Conservation (phyloP, 2,329 filamentous ascomycete species). For the Hypoxylon sp. region DNA sequence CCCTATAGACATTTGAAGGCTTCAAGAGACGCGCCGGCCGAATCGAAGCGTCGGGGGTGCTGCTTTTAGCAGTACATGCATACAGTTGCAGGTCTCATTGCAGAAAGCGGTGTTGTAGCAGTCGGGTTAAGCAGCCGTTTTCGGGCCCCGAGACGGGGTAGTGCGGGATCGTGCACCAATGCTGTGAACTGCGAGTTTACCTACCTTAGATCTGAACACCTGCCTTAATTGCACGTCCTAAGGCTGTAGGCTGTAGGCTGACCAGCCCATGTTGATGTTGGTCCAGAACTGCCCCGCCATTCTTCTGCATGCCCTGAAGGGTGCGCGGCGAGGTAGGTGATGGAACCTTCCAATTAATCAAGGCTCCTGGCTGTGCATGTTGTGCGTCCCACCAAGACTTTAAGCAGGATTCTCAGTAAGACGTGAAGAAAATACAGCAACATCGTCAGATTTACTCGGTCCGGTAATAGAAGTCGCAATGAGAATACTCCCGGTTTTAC, state of each 20-base stretch:
- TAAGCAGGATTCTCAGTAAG: not conserved
- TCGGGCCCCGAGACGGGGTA: slow-evolving; percentile 15
- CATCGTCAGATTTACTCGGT: not conserved
- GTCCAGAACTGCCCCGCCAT: not conserved
- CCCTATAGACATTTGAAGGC: not conserved
- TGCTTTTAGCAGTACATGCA: slow-evolving; percentile 14
- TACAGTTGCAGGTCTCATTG: slow-evolving; percentile 18
- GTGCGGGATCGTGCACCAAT: not conserved
- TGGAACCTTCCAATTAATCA: slow-evolving; percentile 26
- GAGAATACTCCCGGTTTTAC: not conserved
- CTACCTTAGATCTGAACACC: not conserved
- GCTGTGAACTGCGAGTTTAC: slow-evolving; percentile 3
- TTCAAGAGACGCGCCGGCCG: not conserved
- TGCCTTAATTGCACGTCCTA: slow-evolving; percentile 3
- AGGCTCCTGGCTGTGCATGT: not conserved
- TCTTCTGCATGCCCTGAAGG: not conserved
- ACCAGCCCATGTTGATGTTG: not conserved
- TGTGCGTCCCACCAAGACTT: slow-evolving; percentile 2
- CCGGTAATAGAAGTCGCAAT: not conserved
- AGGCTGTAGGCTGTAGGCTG: not conserved
- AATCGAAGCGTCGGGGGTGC: not conserved
- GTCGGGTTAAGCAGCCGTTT: slow-evolving; percentile 14
- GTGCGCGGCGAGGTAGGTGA: slow-evolving; percentile 16
- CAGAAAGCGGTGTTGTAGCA: slow-evolving; percentile 25
- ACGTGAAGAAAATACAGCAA: slow-evolving; percentile 2